These are phyloP conservation scores for Colletotrichum tropicale DNA, from an alignment of 2,329 filamentous ascomycete genomes.

Conservation along the genomic window DNA sequence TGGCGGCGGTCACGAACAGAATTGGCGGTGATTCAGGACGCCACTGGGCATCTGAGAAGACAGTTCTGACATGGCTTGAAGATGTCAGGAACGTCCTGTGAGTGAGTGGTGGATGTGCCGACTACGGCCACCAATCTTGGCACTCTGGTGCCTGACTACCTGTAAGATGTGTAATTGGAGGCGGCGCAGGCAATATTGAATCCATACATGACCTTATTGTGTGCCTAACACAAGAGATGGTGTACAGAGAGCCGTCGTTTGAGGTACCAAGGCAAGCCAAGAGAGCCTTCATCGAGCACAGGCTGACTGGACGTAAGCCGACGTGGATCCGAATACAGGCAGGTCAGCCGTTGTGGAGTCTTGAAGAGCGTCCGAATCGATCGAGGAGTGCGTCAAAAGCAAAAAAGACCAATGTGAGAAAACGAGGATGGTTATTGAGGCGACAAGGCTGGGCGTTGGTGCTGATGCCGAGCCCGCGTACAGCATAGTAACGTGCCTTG, in stretches of 20 bases:
- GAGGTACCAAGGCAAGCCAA: neutral
- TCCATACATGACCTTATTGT: neutral
- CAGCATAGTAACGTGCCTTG: neutral
- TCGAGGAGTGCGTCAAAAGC: neutral
- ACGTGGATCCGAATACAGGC: neutral
- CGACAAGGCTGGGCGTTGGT: neutral
- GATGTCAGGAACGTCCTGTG: neutral
- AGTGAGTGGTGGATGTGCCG: neutral
- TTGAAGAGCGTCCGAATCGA: neutral
- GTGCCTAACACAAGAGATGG: neutral
- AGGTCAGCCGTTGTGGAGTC: neutral
- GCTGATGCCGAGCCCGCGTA: neutral
- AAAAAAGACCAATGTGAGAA: slow-evolving; percentile 1
- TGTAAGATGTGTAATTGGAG: neutral
- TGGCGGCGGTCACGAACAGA: neutral
- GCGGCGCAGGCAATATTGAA: slow-evolving; percentile 3
- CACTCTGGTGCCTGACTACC: neutral
- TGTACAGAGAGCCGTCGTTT: neutral
- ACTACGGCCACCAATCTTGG: neutral
- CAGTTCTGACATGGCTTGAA: neutral
- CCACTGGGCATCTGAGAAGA: neutral
- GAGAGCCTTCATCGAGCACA: neutral
- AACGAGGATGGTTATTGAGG: neutral
- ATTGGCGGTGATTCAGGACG: neutral
- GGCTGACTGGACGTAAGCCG: neutral